Percentiles rank a stretch among this genome's conserved stretches.
These are phyloP conservation scores for Trypanosoma conorhini DNA, from an alignment of 208 protist genomes.

Conservation along the genomic window DNA sequence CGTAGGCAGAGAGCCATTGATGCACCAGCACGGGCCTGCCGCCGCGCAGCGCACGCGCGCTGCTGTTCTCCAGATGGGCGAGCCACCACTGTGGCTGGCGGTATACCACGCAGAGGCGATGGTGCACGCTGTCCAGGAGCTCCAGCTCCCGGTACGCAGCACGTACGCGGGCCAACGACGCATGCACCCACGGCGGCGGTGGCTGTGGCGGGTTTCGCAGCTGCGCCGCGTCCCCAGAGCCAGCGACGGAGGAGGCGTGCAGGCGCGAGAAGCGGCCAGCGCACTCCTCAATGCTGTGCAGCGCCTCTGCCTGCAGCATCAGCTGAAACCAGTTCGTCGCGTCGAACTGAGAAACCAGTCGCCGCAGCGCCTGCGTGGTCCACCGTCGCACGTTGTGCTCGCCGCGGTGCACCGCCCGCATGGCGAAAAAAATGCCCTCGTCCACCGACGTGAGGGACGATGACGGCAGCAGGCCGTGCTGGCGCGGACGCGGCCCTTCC, in stretches of 20 bases:
- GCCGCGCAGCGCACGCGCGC: slow-evolving; percentile 19
- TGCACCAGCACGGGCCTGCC: slow-evolving; percentile 23
- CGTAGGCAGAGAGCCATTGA: slow-evolving; percentile 30
- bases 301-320: slow-evolving; percentile 51
- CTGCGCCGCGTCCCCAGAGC: not conserved
- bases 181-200: slow-evolving; percentile 21
- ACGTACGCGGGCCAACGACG: slow-evolving; percentile 12
- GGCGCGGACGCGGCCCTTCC: not conserved
- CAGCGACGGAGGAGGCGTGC: not conserved
- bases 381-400: slow-evolving; percentile 23
- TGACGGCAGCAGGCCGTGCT: slow-evolving; percentile 29
- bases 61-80: slow-evolving; percentile 20
- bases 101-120: slow-evolving; percentile 20
- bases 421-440: slow-evolving; percentile 29
- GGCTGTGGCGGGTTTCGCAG: too few species aligned
- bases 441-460: slow-evolving; percentile 31
- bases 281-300: slow-evolving; percentile 49
- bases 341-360: slow-evolving; percentile 35
- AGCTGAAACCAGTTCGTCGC: slow-evolving; percentile 33
- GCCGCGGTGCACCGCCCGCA: slow-evolving; percentile 11
- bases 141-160: slow-evolving; percentile 24
- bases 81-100: slow-evolving; percentile 33
- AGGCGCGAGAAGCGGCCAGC: slow-evolving; percentile 1
- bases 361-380: slow-evolving; percentile 30
- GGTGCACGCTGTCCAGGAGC: slow-evolving; percentile 26